Evolutionary conservation across 1,139 yeast species (phyloP).

Genomic region (Yamadazyma songkhlaensis): DNA sequence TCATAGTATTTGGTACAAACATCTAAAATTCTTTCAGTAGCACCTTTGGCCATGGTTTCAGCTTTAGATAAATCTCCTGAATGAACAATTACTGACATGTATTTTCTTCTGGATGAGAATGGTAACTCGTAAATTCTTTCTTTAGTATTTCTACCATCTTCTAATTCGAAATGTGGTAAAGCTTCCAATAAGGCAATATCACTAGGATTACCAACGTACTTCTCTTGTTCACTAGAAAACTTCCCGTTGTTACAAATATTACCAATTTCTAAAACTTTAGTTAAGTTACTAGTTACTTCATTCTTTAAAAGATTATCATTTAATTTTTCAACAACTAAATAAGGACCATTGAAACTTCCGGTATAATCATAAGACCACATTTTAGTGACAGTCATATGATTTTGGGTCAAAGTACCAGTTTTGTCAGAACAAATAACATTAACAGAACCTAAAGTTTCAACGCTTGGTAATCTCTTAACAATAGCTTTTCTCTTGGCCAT

Average conservation of each 20-base stretch:
- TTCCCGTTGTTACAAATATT: constrained; percentile 80
- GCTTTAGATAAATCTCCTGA: constrained; percentile 53
- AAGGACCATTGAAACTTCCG: constrained; percentile 45
- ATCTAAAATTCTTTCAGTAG: constrained; percentile 70
- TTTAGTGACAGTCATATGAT: constrained; percentile 89
- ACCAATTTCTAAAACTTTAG: constrained; percentile 61
- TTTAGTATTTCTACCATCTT: constrained; percentile 62
- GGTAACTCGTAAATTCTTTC: constrained; percentile 72
- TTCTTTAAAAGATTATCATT: constrained; percentile 38
- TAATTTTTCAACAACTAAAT: constrained; percentile 48
- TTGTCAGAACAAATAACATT: constrained; percentile 94
- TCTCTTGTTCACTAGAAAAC: constrained; percentile 66
- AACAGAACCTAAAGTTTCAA: constrained; percentile 93
- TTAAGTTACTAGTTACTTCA: constrained; percentile 51
- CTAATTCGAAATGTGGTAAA: constrained; percentile 65
- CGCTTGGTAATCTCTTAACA: constrained; percentile 89
- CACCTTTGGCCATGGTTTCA: constrained; percentile 82
- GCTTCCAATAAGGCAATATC: constrained; percentile 87
- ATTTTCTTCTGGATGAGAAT: constrained; percentile 79
- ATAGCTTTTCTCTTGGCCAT: constrained; percentile 95
- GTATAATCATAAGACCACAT: constrained; percentile 78
- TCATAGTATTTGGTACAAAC: constrained; percentile 60
- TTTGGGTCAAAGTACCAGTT: constrained; percentile 92
- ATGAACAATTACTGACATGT: constrained; percentile 77
- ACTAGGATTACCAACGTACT: constrained; percentile 86